Evolutionary conservation across 192 early-diverging fungal genomes (phyloP).

Genomic region (Allomyces macrogynus): DNA sequence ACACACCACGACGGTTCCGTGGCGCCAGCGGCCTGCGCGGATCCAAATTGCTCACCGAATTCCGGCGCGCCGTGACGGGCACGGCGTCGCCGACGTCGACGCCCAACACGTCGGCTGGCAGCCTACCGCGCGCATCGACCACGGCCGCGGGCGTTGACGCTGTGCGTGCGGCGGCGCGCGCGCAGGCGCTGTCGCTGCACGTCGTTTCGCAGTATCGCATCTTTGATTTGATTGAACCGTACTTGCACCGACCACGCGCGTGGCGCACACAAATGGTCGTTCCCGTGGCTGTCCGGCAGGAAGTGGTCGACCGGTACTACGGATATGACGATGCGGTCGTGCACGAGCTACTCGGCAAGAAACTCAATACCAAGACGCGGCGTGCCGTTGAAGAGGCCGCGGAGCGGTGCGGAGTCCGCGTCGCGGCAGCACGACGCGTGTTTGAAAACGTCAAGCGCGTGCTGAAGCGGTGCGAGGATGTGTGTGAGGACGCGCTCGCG

Average conservation of each 20-base stretch:
- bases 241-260: not conserved
- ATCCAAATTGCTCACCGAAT: too few species aligned
- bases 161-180: too few species aligned
- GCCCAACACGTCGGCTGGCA: too few species aligned
- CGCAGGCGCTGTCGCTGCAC: not conserved
- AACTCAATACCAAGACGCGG: not conserved
- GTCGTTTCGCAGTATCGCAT: not conserved
- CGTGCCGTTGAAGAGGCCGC: not conserved
- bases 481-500: not conserved
- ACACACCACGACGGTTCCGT: too few species aligned
- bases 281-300: not conserved
- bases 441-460: not conserved
- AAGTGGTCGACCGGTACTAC: not conserved
- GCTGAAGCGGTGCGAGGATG: not conserved
- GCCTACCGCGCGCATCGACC: too few species aligned
- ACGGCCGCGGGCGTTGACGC: too few species aligned
- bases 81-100: too few species aligned
- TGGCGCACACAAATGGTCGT: not conserved
- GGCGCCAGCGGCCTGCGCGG: too few species aligned
- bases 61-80: too few species aligned
- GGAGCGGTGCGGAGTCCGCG: not conserved
- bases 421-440: not conserved
- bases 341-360: not conserved
- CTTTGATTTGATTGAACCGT: not conserved
- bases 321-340: not conserved